Percentiles rank a stretch among this genome's conserved stretches.
phyloP scores from a whole-genome alignment of 1,139 yeast species.

The Hemisphaericaspora lyxosophila region DNA sequence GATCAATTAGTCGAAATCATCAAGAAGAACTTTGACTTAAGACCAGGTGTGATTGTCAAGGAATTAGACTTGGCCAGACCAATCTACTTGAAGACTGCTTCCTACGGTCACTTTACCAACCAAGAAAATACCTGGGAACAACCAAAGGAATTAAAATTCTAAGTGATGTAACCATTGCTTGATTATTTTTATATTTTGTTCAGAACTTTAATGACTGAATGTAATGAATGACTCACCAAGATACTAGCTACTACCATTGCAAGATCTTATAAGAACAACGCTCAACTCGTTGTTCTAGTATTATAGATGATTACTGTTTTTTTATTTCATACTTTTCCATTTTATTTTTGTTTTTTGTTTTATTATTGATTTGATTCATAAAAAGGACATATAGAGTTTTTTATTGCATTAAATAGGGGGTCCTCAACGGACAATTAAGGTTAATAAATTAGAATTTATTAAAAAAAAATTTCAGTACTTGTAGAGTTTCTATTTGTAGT shows the following conservation, averaged over 20 bases:
- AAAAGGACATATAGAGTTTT: slow-evolving; percentile 39
- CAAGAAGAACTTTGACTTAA: slow-evolving; percentile 92
- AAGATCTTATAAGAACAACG: slow-evolving; percentile 30
- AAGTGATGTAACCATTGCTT: slow-evolving; percentile 23
- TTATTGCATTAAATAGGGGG: slow-evolving; percentile 51
- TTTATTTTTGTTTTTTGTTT: slow-evolving; percentile 20
- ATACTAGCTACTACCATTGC: slow-evolving; percentile 14
- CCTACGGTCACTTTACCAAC: slow-evolving; percentile 99
- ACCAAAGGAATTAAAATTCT: slow-evolving; percentile 84
- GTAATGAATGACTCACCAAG: slow-evolving; percentile 45
- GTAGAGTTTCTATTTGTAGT: no score
- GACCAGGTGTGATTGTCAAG: slow-evolving; percentile 98
- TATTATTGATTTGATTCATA: slow-evolving; percentile 13
- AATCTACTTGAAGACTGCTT: slow-evolving; percentile 97
- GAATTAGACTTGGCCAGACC: slow-evolving; percentile 98
- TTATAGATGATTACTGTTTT: slow-evolving; percentile 9
- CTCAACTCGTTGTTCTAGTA: slow-evolving; percentile 51
- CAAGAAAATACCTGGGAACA: slow-evolving; percentile 98
- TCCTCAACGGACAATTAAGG: slow-evolving; percentile 54
- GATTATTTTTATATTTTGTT: slow-evolving; percentile 4
- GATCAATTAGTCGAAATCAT: slow-evolving; percentile 88
- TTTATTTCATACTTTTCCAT: slow-evolving; percentile 16
- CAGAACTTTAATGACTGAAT: slow-evolving; percentile 37
- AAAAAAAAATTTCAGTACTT: neutral
- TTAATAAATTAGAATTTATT: slow-evolving; percentile 6